phyloP scores from a whole-genome alignment of 352 stramenopile species.

The Globisporangium spinosum region DNA sequence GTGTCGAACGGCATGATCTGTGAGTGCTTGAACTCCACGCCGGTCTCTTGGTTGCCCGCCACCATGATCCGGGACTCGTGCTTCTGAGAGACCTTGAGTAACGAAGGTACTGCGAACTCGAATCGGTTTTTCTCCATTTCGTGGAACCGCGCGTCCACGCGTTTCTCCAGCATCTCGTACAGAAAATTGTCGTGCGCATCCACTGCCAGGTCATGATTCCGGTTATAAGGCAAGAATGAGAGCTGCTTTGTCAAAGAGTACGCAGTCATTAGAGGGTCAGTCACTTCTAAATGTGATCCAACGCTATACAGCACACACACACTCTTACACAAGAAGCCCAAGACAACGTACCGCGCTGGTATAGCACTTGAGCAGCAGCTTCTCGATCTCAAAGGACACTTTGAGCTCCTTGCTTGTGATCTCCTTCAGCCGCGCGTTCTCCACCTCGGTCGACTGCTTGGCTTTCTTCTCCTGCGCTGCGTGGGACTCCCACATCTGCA shows the following conservation, averaged over 20 bases:
- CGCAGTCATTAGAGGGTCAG: neutral
- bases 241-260: neutral
- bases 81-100: neutral
- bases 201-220: conserved; percentile 7
- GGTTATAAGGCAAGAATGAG: conserved; percentile 5
- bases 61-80: conserved; percentile 13
- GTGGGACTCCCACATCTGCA: neutral
- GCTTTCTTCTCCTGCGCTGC: neutral
- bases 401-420: conserved; percentile 10
- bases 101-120: neutral
- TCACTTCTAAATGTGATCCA: neutral
- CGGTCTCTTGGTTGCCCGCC: conserved; percentile 4
- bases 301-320: neutral
- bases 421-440: conserved; percentile 16
- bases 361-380: conserved; percentile 18
- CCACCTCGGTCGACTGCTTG: neutral
- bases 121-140: neutral
- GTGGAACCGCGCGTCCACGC: neutral
- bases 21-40: conserved; percentile 14
- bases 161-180: conserved; percentile 15
- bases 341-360: conserved; percentile 8
- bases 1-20: conserved; percentile 12
- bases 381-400: conserved; percentile 8
- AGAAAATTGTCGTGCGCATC: conserved; percentile 10
- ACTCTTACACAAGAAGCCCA: neutral